phyloP scores from a whole-genome alignment of 345 rosid genomes.

The Diplotaxis tenuifolia region DNA sequence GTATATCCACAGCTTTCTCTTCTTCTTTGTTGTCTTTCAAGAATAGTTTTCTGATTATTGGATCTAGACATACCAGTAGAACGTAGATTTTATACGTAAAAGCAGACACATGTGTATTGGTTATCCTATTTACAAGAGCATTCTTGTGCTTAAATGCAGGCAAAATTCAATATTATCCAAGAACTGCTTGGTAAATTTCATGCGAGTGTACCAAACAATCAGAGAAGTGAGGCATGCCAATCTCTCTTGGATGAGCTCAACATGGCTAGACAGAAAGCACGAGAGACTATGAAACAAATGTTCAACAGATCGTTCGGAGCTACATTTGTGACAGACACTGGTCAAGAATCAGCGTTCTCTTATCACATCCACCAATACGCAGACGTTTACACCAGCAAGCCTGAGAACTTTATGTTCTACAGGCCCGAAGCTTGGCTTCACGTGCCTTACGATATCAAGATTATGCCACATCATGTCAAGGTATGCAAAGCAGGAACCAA shows the following conservation, averaged over 20 bases:
- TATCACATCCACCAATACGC: conserved; percentile 96
- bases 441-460: conserved; percentile 81
- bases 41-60: neutral
- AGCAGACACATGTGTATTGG: neutral
- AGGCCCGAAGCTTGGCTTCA: conserved; percentile 96
- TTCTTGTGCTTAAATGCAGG: conserved; percentile 44
- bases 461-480: conserved; percentile 98
- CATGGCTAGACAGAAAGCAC: conserved; percentile 68
- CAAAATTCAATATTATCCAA: conserved; percentile 89
- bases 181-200: conserved; percentile 88
- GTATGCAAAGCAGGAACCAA: conserved; percentile 36
- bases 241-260: conserved; percentile 69
- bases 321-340: conserved; percentile 84
- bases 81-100: neutral
- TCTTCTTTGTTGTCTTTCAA: neutral
- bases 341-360: conserved; percentile 94
- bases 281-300: conserved; percentile 73
- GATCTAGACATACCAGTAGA: neutral
- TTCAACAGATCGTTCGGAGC: conserved; percentile 95
- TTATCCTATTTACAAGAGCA: neutral
- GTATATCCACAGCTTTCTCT: conserved; percentile 35
- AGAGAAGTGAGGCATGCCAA: conserved; percentile 51
- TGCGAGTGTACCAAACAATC: conserved; percentile 46
- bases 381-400: conserved; percentile 88
- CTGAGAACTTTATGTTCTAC: conserved; percentile 80